These are phyloP conservation scores for Rhodosporidiobolus sp. DNA, from an alignment of 768 basidiomycete genomes.

Conservation along the genomic window DNA sequence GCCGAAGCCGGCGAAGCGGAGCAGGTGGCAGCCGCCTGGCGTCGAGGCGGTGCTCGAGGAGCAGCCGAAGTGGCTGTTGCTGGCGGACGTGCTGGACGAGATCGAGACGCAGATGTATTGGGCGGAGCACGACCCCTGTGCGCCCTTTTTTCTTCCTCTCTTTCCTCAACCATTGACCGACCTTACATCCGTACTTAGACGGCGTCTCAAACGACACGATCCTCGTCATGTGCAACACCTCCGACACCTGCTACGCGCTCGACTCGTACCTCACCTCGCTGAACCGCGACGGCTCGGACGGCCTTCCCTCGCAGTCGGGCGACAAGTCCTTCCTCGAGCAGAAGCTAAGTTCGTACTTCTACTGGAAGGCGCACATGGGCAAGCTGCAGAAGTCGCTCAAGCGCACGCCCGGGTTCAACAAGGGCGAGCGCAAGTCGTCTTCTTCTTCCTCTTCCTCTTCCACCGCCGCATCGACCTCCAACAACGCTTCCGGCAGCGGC, in stretches of 20 bases:
- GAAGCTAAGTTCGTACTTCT: constrained; percentile 63
- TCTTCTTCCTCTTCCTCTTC: background rate
- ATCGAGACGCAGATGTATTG: constrained; percentile 72
- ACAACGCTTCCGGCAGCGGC: background rate
- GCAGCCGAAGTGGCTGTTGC: constrained; percentile 84
- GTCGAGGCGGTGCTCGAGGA: constrained; percentile 89
- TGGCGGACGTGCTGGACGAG: constrained; percentile 82
- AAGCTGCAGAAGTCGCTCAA: constrained; percentile 44
- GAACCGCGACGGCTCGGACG: constrained; percentile 11
- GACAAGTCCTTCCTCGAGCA: constrained; percentile 16
- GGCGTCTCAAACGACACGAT: constrained; percentile 56
- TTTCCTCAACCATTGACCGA: background rate
- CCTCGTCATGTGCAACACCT: constrained; percentile 82
- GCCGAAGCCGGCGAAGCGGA: background rate
- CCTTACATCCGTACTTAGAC: constrained; percentile 13
- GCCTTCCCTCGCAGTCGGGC: background rate
- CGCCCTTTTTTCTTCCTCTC: background rate
- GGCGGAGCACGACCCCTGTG: constrained; percentile 31
- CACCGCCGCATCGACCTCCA: background rate
- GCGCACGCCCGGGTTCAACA: constrained; percentile 19
- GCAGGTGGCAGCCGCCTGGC: constrained; percentile 66
- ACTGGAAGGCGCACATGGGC: constrained; percentile 65
- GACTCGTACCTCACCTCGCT: constrained; percentile 72
- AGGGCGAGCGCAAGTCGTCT: constrained; percentile 13
- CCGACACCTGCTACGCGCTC: constrained; percentile 67